Percentiles rank a stretch among this genome's conserved stretches.
Conservation (phyloP, 805 yeast species). For the Candida vaughaniae region DNA sequence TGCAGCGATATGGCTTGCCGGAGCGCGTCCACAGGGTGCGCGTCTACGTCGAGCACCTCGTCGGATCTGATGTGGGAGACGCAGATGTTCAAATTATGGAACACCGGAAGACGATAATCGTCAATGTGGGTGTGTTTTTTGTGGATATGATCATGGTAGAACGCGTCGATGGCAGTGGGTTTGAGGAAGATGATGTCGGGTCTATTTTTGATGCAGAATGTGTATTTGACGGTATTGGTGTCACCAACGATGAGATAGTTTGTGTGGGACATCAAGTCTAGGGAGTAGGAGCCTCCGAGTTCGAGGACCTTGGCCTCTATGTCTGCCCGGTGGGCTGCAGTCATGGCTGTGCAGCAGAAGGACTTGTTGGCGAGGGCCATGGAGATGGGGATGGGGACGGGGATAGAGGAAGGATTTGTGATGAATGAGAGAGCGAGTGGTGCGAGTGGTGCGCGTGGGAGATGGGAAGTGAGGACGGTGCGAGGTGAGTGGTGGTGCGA, state of each 20-base stretch:
- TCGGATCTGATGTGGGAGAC: conserved; percentile 36
- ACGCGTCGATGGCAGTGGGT: conserved; percentile 42
- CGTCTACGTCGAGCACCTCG: conserved; percentile 1
- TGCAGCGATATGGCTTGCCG: too few relatives aligned
- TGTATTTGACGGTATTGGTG: conserved; percentile 54
- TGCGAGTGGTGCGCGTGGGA: too few relatives aligned
- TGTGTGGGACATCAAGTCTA: conserved; percentile 61
- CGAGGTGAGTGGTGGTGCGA: too few relatives aligned
- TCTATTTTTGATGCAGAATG: conserved; percentile 49
- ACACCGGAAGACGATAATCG: conserved; percentile 38
- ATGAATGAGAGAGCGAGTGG: neutral
- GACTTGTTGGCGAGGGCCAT: conserved; percentile 33
- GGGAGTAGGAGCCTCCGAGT: conserved; percentile 59
- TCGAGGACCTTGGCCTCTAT: conserved; percentile 46
- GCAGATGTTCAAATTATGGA: conserved; percentile 46
- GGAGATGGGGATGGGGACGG: conserved; percentile 1
- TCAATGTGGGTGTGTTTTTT: neutral
- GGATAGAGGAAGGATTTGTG: neutral
- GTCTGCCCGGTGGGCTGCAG: conserved; percentile 37
- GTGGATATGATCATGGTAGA: conserved; percentile 52
- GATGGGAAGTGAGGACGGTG: too few relatives aligned
- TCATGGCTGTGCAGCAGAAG: conserved; percentile 60
- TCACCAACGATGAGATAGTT: conserved; percentile 60
- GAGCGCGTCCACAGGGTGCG: too few relatives aligned
- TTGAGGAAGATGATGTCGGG: conserved; percentile 57